Percentiles rank a stretch among this genome's conserved stretches.
phyloP scores from a whole-genome alignment of 2,329 filamentous ascomycete species.

The Fusarium cyanostomum region DNA sequence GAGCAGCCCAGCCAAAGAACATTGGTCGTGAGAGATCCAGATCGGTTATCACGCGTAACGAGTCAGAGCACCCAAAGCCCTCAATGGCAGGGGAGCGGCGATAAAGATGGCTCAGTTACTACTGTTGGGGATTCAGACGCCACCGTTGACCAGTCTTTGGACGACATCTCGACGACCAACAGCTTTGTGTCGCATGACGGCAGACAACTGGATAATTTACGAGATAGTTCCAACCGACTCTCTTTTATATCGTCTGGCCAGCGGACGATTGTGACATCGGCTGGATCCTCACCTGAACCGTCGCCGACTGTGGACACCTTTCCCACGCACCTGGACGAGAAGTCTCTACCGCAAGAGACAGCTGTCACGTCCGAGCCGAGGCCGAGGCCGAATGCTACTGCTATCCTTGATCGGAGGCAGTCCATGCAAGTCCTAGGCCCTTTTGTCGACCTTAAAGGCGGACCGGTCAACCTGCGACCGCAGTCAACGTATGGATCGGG shows the following conservation, averaged over 20 bases:
- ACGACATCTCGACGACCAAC: slow-evolving; percentile 66
- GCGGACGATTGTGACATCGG: slow-evolving; percentile 67
- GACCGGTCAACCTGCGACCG: slow-evolving; percentile 37
- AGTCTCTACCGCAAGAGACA: slow-evolving; percentile 33
- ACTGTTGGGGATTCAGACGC: slow-evolving; percentile 37
- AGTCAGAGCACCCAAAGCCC: slow-evolving; percentile 30
- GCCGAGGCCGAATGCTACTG: slow-evolving; percentile 61
- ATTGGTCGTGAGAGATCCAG: slow-evolving; percentile 58
- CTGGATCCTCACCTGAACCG: slow-evolving; percentile 61
- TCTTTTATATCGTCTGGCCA: slow-evolving; percentile 70
- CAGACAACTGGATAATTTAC: slow-evolving; percentile 64
- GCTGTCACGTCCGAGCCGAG: slow-evolving; percentile 48
- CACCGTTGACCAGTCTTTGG: slow-evolving; percentile 55
- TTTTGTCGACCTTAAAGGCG: slow-evolving; percentile 52
- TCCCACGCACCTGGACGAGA: slow-evolving; percentile 35
- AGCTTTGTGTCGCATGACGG: slow-evolving; percentile 68
- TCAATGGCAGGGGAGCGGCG: slow-evolving; percentile 18
- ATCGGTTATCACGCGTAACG: slow-evolving; percentile 53
- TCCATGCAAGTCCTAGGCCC: slow-evolving; percentile 60
- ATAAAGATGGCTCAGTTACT: slow-evolving; percentile 20
- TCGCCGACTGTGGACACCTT: slow-evolving; percentile 67
- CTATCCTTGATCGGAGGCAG: slow-evolving; percentile 61
- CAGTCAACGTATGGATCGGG: slow-evolving; percentile 36
- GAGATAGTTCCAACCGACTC: slow-evolving; percentile 65
- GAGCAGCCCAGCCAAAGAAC: slow-evolving; percentile 57